Conservation (phyloP, 176 grass and related monocot species). For the Otatea glauca region DNA sequence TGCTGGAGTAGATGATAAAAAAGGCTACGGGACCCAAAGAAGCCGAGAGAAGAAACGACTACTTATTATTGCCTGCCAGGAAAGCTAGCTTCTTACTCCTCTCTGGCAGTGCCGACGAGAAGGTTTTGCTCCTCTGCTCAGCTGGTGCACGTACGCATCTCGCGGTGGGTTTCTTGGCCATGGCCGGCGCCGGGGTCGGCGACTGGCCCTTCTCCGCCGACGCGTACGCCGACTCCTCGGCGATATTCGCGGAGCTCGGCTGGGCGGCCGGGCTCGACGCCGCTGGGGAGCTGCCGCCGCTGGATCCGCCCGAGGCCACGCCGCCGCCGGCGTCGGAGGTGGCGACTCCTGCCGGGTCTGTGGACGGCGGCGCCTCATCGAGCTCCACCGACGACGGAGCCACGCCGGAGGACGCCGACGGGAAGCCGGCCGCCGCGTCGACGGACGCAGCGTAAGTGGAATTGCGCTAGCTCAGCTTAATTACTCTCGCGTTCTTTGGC, state of each 20-base stretch:
- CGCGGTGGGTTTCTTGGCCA: neutral
- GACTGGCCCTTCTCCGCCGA: constrained; percentile 50
- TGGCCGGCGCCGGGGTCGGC: constrained; percentile 36
- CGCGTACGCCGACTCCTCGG: constrained; percentile 47
- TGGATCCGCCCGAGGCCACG: constrained; percentile 43
- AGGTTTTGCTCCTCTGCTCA: neutral
- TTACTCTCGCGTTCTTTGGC: no score
- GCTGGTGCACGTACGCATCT: neutral
- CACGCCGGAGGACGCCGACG: constrained; percentile 44
- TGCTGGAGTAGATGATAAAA: constrained; percentile 24
- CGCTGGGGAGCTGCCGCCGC: constrained; percentile 31
- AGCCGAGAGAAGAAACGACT: neutral
- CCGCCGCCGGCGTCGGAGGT: neutral
- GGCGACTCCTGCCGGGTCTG: constrained; percentile 30
- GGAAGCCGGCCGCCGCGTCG: constrained; percentile 15
- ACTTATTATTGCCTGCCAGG: neutral
- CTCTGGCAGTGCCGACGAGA: neutral
- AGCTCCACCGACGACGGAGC: constrained; percentile 55
- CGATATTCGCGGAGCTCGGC: constrained; percentile 57
- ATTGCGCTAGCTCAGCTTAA: neutral
- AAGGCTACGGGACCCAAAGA: neutral
- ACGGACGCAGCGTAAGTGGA: constrained; percentile 55
- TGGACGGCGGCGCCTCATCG: constrained; percentile 48
- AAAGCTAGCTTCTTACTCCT: neutral
- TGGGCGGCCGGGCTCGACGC: constrained; percentile 43